phyloP scores from a whole-genome alignment of 768 basidiomycete genomes.

The Boletus rubropictus region DNA sequence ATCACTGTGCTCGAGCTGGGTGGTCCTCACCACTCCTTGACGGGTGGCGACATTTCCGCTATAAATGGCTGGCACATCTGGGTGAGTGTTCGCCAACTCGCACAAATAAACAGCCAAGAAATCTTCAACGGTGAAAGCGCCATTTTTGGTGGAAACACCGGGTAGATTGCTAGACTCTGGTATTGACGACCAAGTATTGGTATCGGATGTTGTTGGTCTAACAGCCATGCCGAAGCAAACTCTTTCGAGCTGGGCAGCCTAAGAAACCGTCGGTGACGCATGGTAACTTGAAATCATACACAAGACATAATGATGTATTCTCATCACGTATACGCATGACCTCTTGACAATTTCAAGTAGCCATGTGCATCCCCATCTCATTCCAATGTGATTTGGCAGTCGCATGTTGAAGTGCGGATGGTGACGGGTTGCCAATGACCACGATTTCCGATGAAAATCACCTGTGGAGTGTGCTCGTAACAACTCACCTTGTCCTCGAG shows the following conservation, averaged over 20 bases:
- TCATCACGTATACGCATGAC: neutral
- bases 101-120: neutral
- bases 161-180: neutral
- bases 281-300: neutral
- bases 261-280: neutral
- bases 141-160: neutral
- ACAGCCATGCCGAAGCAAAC: neutral
- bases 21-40: neutral
- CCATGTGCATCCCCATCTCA: neutral
- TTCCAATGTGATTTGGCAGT: neutral
- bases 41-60: neutral
- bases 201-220: neutral
- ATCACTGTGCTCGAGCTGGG: neutral
- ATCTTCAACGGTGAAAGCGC: neutral
- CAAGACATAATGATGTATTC: neutral
- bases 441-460: neutral
- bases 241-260: neutral
- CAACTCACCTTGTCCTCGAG: conserved; percentile 17
- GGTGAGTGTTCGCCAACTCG: neutral
- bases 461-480: neutral
- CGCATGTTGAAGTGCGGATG: neutral
- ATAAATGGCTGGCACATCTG: neutral
- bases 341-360: neutral
- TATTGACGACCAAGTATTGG: neutral
- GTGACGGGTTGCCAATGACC: neutral